These are phyloP conservation scores for Bromus sterilis DNA, from an alignment of 176 grass and related monocot species.

Conservation along the genomic window DNA sequence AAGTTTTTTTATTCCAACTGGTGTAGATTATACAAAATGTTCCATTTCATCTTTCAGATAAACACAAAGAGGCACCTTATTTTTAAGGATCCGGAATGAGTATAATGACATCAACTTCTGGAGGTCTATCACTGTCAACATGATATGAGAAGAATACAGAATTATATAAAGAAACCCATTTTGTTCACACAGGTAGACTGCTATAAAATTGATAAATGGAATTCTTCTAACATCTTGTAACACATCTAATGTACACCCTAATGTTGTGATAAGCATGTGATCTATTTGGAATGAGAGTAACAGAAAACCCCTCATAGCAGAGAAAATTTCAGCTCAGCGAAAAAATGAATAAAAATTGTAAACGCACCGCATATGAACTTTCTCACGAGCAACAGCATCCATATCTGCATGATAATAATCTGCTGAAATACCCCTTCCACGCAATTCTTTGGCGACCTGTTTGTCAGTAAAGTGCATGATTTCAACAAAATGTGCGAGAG, in stretches of 20 bases:
- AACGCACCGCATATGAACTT: constrained; percentile 64
- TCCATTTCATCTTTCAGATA: background rate
- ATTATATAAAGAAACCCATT: background rate
- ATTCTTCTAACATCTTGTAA: background rate
- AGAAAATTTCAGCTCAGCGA: background rate
- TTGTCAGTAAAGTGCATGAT: constrained; percentile 10
- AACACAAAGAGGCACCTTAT: background rate
- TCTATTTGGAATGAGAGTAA: background rate
- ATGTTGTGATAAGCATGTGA: background rate
- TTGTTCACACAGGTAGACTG: background rate
- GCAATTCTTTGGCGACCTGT: constrained; percentile 83
- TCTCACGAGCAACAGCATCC: constrained; percentile 72
- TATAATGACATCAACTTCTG: background rate
- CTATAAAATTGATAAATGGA: background rate
- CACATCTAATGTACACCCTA: background rate
- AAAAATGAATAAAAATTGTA: background rate
- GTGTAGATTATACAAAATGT: background rate
- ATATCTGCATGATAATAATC: constrained; percentile 98
- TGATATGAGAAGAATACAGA: background rate
- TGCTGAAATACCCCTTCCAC: constrained; percentile 66
- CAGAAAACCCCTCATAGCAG: background rate
- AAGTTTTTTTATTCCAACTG: background rate
- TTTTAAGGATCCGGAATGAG: background rate
- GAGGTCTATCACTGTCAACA: background rate
- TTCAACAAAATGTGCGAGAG: constrained; percentile 1